Evolutionary conservation across 192 early-diverging fungal genomes (phyloP).

Genomic region (Coemansia sp.): DNA sequence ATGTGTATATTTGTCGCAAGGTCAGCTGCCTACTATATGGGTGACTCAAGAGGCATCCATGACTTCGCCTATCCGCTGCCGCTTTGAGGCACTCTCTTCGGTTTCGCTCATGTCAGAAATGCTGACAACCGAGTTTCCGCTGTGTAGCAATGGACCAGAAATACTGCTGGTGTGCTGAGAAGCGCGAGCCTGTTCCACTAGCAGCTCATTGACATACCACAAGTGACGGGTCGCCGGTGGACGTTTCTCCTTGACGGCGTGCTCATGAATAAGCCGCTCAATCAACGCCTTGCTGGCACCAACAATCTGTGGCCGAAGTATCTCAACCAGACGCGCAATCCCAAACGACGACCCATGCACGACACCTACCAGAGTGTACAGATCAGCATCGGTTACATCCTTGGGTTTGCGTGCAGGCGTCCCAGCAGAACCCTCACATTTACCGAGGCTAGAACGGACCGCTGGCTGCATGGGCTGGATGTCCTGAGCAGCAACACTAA

Average conservation of each 20-base stretch:
- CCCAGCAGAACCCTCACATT: conserved; percentile 3
- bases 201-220: conserved; percentile 44
- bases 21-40: not conserved
- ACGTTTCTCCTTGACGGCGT: conserved; percentile 54
- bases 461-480: conserved; percentile 4
- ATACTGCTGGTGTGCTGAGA: not conserved
- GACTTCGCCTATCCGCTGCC: conserved; percentile 17
- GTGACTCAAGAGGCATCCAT: not conserved
- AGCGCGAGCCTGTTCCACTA: conserved; percentile 19
- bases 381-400: conserved; percentile 31
- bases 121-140: not conserved
- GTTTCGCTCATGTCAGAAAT: not conserved
- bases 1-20: not conserved
- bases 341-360: conserved; percentile 53
- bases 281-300: conserved; percentile 47
- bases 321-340: conserved; percentile 38
- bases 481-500: conserved; percentile 17
- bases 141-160: not conserved
- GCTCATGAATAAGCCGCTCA: conserved; percentile 49
- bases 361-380: conserved; percentile 23
- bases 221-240: conserved; percentile 28
- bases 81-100: conserved; percentile 15
- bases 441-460: not conserved
- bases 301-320: conserved; percentile 31
- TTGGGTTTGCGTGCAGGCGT: conserved; percentile 15